Evolutionary conservation across 2,329 filamentous ascomycete species (phyloP).

Genomic region (Penicillium palitans): DNA sequence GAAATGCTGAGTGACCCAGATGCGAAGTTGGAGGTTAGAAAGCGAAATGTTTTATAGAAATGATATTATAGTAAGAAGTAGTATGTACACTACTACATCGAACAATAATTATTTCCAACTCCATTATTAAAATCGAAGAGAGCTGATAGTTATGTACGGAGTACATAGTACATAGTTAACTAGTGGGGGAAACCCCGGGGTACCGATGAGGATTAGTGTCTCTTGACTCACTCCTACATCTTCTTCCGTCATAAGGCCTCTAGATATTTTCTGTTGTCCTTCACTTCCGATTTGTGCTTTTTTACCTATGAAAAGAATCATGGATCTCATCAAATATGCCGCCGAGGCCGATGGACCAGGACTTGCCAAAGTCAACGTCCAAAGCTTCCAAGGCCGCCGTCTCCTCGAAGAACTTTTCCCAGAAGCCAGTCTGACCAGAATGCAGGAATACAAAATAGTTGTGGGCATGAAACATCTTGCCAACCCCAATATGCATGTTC

Average conservation of each 20-base stretch:
- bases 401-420: constrained; percentile 44
- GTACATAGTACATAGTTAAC: background rate
- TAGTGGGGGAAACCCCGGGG: background rate
- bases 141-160: background rate
- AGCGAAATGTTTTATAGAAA: background rate
- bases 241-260: background rate
- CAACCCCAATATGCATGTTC: constrained; percentile 41
- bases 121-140: background rate
- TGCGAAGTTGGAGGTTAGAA: background rate
- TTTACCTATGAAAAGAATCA: background rate
- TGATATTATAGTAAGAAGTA: background rate
- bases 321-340: constrained; percentile 40
- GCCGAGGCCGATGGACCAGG: constrained; percentile 43
- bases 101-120: background rate
- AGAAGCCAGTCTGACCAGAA: constrained; percentile 29
- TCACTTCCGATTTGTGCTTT: background rate
- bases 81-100: too few species aligned
- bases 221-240: background rate
- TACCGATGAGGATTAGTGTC: constrained; percentile 2
- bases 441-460: constrained; percentile 39
- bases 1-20: background rate
- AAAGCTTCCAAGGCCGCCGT: constrained; percentile 47
- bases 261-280: background rate
- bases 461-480: constrained; percentile 43
- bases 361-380: constrained; percentile 48